Evolutionary conservation across 441 rosid genomes (phyloP), one percentile per base, ranked within the genome.

Genomic region (Viola pubescens): DNA sequence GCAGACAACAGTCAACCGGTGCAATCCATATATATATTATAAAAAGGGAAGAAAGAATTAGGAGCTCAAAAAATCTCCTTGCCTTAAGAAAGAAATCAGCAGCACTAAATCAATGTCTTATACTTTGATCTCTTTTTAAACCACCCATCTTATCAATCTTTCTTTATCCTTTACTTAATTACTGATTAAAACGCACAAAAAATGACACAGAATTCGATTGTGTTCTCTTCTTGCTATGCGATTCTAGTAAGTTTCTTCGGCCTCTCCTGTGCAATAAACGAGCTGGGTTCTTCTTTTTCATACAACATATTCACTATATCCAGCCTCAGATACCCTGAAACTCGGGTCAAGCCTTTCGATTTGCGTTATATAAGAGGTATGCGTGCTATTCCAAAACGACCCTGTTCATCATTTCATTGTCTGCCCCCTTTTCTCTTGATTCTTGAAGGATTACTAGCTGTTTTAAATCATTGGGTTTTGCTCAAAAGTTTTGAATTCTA

Each of bases 301-400:
- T 76, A 54, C 56, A 76, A 66, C 58, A 70, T 86, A 44, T 83
- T 79, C 76, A 73, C 87, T 1, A 67, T 87, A 4, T 87, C 97
- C 6, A 87, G 87, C 83, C 81, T 87, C 70, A 74, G 87, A 66
- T 91, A 87, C 64, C 97, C 97, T 6, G 71, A 80, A 73, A 79
- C 87, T n/a, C 59, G 58, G 68, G 85, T 87, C 75, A 65, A 78
- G 37, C 88, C 95, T 4, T 87, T 77, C 68, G 87, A 80, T 65
- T 75, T 85, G 61, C 89, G 90, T 57, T 89, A 89, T 71, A 81
- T 89, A 54, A 82, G 98, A 82, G 97, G 98, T 89, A 52, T 34
- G 73, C 57, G 13, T 9, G 9, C 7, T 4, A 4, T 3, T n/a
- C n/a, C 5, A 1, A 16, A 19, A 7, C 4, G 10, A 16, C 48